These are phyloP conservation scores for Saksenaea vasiformis DNA, from an alignment of 371 early-diverging fungal species.

Conservation along the genomic window DNA sequence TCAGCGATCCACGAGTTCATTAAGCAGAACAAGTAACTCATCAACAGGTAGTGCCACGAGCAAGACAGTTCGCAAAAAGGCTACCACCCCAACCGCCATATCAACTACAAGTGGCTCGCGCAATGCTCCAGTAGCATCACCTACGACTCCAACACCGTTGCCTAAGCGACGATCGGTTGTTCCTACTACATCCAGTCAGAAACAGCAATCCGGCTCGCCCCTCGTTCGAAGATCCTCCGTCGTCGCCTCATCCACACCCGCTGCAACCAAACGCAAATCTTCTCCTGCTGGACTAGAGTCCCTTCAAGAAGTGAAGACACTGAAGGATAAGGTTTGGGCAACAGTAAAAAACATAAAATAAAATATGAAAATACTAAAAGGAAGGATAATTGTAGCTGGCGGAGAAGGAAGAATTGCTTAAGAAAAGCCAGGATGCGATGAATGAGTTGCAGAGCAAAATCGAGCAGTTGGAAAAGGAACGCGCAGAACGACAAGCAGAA, in stretches of 20 bases:
- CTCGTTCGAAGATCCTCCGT: conserved; percentile 22
- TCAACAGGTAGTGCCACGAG: conserved; percentile 7
- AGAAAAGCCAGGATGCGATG: conserved; percentile 28
- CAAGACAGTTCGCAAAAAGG: conserved; percentile 10
- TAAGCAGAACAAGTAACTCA: conserved; percentile 10
- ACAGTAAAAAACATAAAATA: not conserved
- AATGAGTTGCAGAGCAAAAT: conserved; percentile 25
- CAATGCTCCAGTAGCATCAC: conserved; percentile 14
- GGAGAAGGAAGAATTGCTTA: conserved; percentile 18
- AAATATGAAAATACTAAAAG: not conserved
- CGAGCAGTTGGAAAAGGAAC: conserved; percentile 7
- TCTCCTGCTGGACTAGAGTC: conserved; percentile 23
- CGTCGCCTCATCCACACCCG: conserved; percentile 14
- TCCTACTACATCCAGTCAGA: conserved; percentile 20
- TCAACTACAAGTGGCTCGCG: conserved; percentile 17
- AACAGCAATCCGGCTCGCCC: conserved; percentile 18
- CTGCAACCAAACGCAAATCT: conserved; percentile 16
- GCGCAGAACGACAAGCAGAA: not conserved
- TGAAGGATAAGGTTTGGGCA: conserved; percentile 26
- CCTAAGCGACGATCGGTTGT: conserved; percentile 34
- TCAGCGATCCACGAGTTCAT: conserved; percentile 20
- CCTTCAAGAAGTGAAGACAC: conserved; percentile 21
- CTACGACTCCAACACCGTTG: conserved; percentile 11
- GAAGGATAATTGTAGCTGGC: conserved; percentile 14
- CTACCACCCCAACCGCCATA: conserved; percentile 17